A percentile compares a stretch with the other conserved stretches of the same genome.
Evolutionary conservation across 257 asterid species (phyloP).

Genomic region (Nicotiana attenuata): DNA sequence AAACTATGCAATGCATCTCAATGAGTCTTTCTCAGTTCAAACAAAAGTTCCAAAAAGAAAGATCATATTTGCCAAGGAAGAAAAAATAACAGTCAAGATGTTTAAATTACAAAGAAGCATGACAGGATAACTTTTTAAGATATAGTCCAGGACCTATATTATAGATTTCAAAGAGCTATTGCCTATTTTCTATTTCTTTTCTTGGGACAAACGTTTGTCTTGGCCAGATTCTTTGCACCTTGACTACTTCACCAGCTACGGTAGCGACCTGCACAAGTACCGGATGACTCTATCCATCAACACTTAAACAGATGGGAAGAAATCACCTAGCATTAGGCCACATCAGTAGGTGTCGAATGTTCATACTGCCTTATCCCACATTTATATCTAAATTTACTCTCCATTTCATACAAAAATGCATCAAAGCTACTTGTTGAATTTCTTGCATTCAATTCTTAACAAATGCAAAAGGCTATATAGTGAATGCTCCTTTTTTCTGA

Average conservation of each 20-base stretch:
- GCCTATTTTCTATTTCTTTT: not conserved
- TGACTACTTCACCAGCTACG: not conserved
- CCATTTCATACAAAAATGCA: not conserved
- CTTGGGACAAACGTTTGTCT: not conserved
- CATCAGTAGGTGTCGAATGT: not conserved
- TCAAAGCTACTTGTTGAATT: conserved; percentile 6
- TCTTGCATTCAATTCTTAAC: not conserved
- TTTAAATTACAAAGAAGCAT: not conserved
- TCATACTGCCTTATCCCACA: not conserved
- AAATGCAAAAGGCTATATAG: not conserved
- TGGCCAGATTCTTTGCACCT: not conserved
- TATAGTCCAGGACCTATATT: not conserved
- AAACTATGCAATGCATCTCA: not conserved
- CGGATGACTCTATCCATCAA: not conserved
- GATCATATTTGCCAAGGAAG: conserved; percentile 3
- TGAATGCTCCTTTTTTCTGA: not conserved
- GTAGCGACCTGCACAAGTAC: not conserved
- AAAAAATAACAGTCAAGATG: not conserved
- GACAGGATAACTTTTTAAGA: not conserved
- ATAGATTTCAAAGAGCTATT: not conserved
- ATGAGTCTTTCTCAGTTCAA: conserved; percentile 3
- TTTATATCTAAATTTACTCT: not conserved
- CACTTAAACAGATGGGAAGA: not conserved
- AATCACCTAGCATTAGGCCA: not conserved
- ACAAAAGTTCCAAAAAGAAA: not conserved